These are phyloP conservation scores for Iberis pinnata DNA, from an alignment of 345 rosid species.

Conservation along the genomic window DNA sequence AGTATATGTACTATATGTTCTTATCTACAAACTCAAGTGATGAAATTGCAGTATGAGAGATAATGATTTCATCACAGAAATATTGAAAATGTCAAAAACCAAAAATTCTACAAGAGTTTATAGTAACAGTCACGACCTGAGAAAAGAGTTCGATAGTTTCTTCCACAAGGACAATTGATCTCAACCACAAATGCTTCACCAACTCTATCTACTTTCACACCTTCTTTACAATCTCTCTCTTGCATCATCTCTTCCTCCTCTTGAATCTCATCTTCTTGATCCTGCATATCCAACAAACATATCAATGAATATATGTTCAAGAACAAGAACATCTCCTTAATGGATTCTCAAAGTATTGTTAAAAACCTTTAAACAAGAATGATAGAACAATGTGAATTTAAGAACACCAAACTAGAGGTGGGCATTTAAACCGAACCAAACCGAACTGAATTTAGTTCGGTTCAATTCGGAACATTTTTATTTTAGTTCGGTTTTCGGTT, in stretches of 20 bases:
- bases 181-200: constrained; percentile 34
- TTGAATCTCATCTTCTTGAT: constrained; percentile 12
- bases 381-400: too few relatives aligned
- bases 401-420: too few relatives aligned
- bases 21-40: constrained; percentile 16
- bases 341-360: too few relatives aligned
- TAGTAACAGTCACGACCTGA: constrained; percentile 37
- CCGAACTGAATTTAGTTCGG: too few relatives aligned
- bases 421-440: too few relatives aligned
- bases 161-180: constrained; percentile 32
- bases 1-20: not conserved
- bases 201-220: constrained; percentile 30
- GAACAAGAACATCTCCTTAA: too few relatives aligned
- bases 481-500: too few relatives aligned
- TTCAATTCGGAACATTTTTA: too few relatives aligned
- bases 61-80: not conserved
- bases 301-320: too few relatives aligned
- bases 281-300: too few relatives aligned
- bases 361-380: too few relatives aligned
- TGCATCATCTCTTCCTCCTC: constrained; percentile 24
- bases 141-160: constrained; percentile 30
- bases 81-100: not conserved
- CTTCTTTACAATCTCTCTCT: constrained; percentile 25
- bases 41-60: not conserved
- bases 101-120: constrained; percentile 26